phyloP scores from a whole-genome alignment of 192 early-diverging fungal species.

The Coemansia sp. region DNA sequence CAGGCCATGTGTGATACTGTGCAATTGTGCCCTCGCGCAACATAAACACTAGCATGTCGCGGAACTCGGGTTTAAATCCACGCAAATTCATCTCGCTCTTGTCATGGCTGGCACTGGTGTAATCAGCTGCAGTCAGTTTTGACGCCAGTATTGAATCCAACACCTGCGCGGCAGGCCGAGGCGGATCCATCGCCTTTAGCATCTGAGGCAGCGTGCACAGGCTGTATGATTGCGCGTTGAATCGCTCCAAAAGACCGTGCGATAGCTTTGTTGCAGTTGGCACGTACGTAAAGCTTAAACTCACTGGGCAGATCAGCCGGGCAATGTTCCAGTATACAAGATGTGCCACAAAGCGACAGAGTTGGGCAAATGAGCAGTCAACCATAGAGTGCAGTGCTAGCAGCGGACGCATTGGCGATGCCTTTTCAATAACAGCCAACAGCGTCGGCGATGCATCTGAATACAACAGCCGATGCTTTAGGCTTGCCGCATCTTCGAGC shows the following conservation, averaged over 20 bases:
- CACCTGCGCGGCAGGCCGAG: conserved; percentile 35
- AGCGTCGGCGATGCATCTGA: conserved; percentile 84
- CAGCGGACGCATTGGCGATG: conserved; percentile 49
- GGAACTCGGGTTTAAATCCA: conserved; percentile 62
- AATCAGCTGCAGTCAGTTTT: conserved; percentile 39
- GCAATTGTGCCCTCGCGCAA: conserved; percentile 72
- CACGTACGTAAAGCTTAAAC: conserved; percentile 74
- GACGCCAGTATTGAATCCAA: conserved; percentile 21
- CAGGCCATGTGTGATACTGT: conserved; percentile 79
- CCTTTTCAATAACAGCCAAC: conserved; percentile 63
- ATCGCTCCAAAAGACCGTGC: conserved; percentile 1
- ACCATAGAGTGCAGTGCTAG: conserved; percentile 75
- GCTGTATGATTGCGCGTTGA: conserved; percentile 12
- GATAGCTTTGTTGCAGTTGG: conserved; percentile 4
- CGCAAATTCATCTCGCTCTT: conserved; percentile 19
- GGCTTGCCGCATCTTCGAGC: conserved; percentile 74
- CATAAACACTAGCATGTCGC: conserved; percentile 81
- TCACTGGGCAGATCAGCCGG: conserved; percentile 82
- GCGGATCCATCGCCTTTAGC: conserved; percentile 37
- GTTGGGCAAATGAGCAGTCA: conserved; percentile 91
- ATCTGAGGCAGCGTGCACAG: conserved; percentile 39
- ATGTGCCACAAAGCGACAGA: conserved; percentile 86
- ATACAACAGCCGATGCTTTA: conserved; percentile 75
- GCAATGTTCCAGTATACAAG: conserved; percentile 92
- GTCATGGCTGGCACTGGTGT: conserved; percentile 21